These are phyloP conservation scores for Candida adriatica DNA, from an alignment of 805 yeast species.

Conservation along the genomic window DNA sequence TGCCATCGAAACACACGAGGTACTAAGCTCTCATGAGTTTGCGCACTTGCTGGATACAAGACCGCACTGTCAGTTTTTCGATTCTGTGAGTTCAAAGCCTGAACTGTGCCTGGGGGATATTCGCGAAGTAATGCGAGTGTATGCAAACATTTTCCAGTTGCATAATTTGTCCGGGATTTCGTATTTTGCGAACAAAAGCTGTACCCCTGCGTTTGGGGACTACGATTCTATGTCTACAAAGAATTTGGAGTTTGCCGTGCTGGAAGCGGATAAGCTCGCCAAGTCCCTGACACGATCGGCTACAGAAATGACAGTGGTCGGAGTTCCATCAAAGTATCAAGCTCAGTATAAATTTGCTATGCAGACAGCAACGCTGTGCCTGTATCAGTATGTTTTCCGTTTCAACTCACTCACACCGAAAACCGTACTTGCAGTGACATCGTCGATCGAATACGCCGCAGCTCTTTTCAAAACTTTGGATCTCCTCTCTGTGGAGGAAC, in stretches of 20 bases:
- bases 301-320: not conserved
- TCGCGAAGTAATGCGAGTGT: constrained; percentile 6
- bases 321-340: constrained; percentile 4
- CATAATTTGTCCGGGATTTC: constrained; percentile 10
- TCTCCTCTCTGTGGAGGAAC: constrained; percentile 1
- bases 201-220: constrained; percentile 5
- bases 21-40: constrained; percentile 8
- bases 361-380: constrained; percentile 4
- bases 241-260: constrained; percentile 7
- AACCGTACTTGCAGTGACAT: constrained; percentile 9
- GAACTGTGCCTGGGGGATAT: constrained; percentile 9
- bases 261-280: constrained; percentile 3
- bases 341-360: constrained; percentile 7
- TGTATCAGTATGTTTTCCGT: constrained; percentile 11
- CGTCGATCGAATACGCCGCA: constrained; percentile 4
- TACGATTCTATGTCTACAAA: constrained; percentile 5
- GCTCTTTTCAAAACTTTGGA: constrained; percentile 1
- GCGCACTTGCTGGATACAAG: constrained; percentile 6
- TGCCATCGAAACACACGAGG: constrained; percentile 12
- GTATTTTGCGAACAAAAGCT: constrained; percentile 9
- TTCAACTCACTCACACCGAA: constrained; percentile 12
- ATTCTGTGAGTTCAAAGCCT: constrained; percentile 7
- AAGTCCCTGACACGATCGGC: not conserved
- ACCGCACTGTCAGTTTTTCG: constrained; percentile 11
- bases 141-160: constrained; percentile 11